These are phyloP conservation scores for Leccinum aurantiacum DNA, from an alignment of 768 basidiomycete species.

Conservation along the genomic window DNA sequence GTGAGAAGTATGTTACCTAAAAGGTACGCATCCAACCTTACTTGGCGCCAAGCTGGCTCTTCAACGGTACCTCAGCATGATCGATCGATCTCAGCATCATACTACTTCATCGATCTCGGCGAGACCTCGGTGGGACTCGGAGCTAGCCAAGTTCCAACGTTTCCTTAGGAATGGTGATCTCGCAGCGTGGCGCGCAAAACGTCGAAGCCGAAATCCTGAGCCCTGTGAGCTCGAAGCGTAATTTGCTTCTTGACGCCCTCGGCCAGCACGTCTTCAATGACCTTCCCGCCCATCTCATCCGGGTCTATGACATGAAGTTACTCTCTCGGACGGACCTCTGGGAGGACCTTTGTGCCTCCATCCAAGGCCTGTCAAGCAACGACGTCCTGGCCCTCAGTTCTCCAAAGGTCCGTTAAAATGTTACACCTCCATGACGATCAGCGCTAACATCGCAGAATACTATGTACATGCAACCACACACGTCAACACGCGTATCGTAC, in stretches of 20 bases:
- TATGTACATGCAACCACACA: not conserved
- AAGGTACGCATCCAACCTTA: too few relatives aligned
- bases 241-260: slow-evolving; percentile 9
- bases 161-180: not conserved
- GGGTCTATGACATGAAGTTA: slow-evolving; percentile 10
- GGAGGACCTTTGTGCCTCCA: slow-evolving; percentile 3
- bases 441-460: not conserved
- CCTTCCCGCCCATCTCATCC: slow-evolving; percentile 17
- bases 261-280: slow-evolving; percentile 15
- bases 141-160: not conserved
- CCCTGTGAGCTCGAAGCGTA: slow-evolving; percentile 6
- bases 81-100: not conserved
- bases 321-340: slow-evolving; percentile 14
- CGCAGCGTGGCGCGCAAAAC: not conserved
- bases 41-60: too few relatives aligned
- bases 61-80: not conserved
- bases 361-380: not conserved
- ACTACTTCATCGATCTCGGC: not conserved
- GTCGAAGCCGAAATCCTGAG: slow-evolving; percentile 1
- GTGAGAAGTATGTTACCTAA: too few relatives aligned
- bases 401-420: slow-evolving; percentile 5
- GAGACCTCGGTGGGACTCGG: not conserved
- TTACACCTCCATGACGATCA: not conserved
- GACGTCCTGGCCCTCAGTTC: slow-evolving; percentile 10
- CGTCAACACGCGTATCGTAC: not conserved